A percentile compares a stretch with the other conserved stretches of the same genome.
These are phyloP conservation scores for Arabis alpina DNA, from an alignment of 345 rosid species.

Conservation along the genomic window DNA sequence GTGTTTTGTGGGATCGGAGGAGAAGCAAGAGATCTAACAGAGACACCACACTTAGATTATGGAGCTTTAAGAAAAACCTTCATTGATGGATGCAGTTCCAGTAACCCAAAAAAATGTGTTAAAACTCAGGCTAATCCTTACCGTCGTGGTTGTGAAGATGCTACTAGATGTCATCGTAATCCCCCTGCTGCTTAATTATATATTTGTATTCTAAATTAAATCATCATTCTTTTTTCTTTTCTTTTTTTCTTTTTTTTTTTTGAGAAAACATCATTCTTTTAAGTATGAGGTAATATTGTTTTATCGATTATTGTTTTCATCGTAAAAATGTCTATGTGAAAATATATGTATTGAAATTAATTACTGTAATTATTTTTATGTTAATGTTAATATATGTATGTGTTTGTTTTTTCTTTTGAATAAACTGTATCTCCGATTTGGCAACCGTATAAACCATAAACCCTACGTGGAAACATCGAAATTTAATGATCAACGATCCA, in stretches of 20 bases:
- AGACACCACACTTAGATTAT: neutral
- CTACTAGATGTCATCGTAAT: neutral
- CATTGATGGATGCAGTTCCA: neutral
- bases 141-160: neutral
- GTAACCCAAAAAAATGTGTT: neutral
- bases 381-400: neutral
- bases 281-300: neutral
- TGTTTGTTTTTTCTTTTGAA: too few species aligned
- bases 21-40: neutral
- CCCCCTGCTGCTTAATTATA: neutral
- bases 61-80: neutral
- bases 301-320: too few species aligned
- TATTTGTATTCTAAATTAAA: neutral
- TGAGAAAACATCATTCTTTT: neutral
- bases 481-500: too few species aligned
- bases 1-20: neutral
- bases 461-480: too few species aligned
- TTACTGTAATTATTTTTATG: neutral
- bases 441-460: too few species aligned
- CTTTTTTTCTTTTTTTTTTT: too few species aligned
- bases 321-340: too few species aligned
- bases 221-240: too few species aligned
- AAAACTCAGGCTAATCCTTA: neutral
- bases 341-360: neutral
- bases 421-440: too few species aligned